Base-by-base conservation (phyloP, 176 grass and related monocot species). In the Miscanthus lutarioriparius region DNA sequence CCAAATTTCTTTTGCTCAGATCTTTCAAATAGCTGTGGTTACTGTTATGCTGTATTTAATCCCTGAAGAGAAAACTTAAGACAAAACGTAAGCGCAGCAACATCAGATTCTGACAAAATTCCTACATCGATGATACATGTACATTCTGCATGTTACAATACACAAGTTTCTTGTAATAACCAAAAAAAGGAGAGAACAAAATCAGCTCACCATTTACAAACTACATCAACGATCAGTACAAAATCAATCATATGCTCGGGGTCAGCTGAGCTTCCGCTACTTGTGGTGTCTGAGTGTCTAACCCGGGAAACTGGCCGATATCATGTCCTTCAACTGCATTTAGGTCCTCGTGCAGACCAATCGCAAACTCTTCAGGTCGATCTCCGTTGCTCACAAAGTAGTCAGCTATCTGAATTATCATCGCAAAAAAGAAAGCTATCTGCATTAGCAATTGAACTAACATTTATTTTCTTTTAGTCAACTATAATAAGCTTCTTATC, bases 291-390 rank as follows among this genome's bases (percentile, higher is more conserved):
- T 84, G 51, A 84, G 70, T 70, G 17, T 96, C 77, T 59, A 94
- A 59, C 25, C 87, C 88, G 0, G 91, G 89, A 90, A 98, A 96
- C 76, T 96, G 96, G 59, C 93, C 93, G 20, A 99, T 96, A 63
- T 96, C 96, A 91, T 94, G 89, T 33, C 93, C 93, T 67, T 83
- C 82, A 79, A 99, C 81, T 84, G 56, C 74, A 70, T 72, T 77
- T 78, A 94, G 68, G 58, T 84, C 35, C 62, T 89, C 86, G 15
- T 92, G 86, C 75, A 99, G 74, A 64, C 93, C 96, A 22, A 94
- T 45, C 4, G 75, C 86, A 43, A 94, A 98, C 80, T 94, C 91
- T 77, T 95, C 87, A 19, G 78, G 65, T 17, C 56, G 75, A 45
- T 85, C 82, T 48, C 77, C 75, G 5, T 15, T 36, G 53, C 70